Evolutionary conservation across 352 stramenopile species (phyloP).

Genomic region (Globisporangium uncinulatum): DNA sequence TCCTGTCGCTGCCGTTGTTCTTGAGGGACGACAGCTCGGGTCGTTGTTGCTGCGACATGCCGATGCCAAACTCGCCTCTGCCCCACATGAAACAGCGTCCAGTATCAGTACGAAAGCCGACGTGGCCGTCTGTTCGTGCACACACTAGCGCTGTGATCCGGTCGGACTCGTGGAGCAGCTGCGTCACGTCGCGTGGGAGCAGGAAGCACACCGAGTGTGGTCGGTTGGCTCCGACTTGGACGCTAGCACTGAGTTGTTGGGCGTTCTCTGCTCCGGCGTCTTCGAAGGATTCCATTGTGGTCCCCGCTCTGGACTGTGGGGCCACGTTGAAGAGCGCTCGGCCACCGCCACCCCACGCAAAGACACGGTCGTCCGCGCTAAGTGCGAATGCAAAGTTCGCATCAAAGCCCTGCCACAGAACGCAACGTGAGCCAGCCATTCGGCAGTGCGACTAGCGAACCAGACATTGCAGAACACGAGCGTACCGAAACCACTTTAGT

Average conservation of each 20-base stretch:
- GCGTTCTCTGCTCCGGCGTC: not conserved
- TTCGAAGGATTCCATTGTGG: not conserved
- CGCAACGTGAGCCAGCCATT: not conserved
- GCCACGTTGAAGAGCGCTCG: slow-evolving; percentile 26
- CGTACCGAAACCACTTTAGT: slow-evolving; percentile 42
- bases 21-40: not conserved
- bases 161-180: slow-evolving; percentile 14
- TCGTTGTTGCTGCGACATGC: not conserved
- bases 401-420: slow-evolving; percentile 43
- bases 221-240: not conserved
- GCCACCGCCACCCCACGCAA: slow-evolving; percentile 83
- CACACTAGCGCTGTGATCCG: slow-evolving; percentile 28
- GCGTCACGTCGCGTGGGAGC: slow-evolving; percentile 30
- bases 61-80: slow-evolving; percentile 40
- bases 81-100: slow-evolving; percentile 61
- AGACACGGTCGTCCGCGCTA: slow-evolving; percentile 74
- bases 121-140: slow-evolving; percentile 38
- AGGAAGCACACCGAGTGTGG: slow-evolving; percentile 28
- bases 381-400: slow-evolving; percentile 77
- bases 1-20: not conserved
- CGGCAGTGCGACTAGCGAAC: not conserved
- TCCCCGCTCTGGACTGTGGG: not conserved
- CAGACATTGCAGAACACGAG: not conserved
- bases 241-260: not conserved
- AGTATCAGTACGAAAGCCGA: slow-evolving; percentile 28